phyloP scores from a whole-genome alignment of 306 rosid species.

The Cicer cuneatum region DNA sequence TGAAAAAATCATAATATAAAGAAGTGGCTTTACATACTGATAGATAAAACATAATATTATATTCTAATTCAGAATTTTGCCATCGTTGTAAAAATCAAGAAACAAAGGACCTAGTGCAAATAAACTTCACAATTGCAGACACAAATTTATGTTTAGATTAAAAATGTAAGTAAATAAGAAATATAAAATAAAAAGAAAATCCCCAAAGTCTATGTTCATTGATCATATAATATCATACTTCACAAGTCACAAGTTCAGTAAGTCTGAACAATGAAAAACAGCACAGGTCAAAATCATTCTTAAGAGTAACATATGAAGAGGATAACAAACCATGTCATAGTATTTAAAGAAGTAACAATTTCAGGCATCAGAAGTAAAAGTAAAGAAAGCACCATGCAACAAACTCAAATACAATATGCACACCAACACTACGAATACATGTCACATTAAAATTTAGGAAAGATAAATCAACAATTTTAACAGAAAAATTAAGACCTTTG shows the following conservation, averaged over 20 bases:
- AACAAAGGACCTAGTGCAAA: background rate
- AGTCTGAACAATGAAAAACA: slow-evolving; percentile 13
- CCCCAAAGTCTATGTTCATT: background rate
- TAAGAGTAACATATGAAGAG: background rate
- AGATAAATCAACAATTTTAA: slow-evolving; percentile 1
- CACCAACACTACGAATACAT: slow-evolving; percentile 1
- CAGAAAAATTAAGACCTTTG: background rate
- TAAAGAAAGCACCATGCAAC: background rate
- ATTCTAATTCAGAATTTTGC: slow-evolving; percentile 3
- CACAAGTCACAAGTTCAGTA: background rate
- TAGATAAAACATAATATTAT: slow-evolving; percentile 1
- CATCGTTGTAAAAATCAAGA: background rate
- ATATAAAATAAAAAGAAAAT: background rate
- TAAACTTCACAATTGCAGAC: slow-evolving; percentile 1
- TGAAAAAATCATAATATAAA: slow-evolving; percentile 1
- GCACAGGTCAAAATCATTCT: slow-evolving; percentile 7
- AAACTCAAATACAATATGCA: background rate
- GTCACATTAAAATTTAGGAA: background rate
- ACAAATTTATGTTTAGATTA: background rate
- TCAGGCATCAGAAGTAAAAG: slow-evolving; percentile 5
- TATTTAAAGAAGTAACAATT: background rate
- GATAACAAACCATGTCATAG: slow-evolving; percentile 21
- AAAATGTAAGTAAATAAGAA: background rate
- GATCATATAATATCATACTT: background rate
- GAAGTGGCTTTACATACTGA: background rate